Percentiles rank a stretch among this genome's conserved stretches.
Conservation (phyloP, 2,329 filamentous ascomycete species). For the Colletotrichum agaves region DNA sequence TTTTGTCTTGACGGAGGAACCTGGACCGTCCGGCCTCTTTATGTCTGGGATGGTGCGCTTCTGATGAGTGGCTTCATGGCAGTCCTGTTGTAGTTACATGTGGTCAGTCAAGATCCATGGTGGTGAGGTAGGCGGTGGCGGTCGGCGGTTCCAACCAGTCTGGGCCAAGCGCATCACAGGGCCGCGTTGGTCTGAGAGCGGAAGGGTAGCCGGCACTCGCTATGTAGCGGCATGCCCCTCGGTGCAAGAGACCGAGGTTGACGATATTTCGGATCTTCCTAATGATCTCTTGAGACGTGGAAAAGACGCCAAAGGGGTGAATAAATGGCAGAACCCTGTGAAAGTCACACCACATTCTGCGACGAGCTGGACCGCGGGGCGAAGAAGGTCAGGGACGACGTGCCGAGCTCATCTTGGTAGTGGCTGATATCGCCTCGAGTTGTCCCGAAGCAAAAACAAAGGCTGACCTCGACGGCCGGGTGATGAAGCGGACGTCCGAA, state of each 20-base stretch:
- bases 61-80: conserved; percentile 18
- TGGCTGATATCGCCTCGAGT: conserved; percentile 34
- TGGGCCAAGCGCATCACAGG: conserved; percentile 10
- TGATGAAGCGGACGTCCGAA: conserved; percentile 20
- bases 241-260: conserved; percentile 20
- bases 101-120: conserved; percentile 10
- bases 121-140: conserved; percentile 9
- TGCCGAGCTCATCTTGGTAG: conserved; percentile 7
- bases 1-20: conserved; percentile 13
- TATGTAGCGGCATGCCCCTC: conserved; percentile 6
- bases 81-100: background rate
- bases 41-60: conserved; percentile 21
- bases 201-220: conserved; percentile 1
- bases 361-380: conserved; percentile 27
- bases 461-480: background rate
- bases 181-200: background rate
- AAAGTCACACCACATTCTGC: conserved; percentile 17
- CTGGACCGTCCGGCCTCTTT: background rate
- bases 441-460: conserved; percentile 24
- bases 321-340: conserved; percentile 25
- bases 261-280: conserved; percentile 31
- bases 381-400: conserved; percentile 42
- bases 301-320: conserved; percentile 6
- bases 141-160: conserved; percentile 21
- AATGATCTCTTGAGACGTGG: background rate